These are phyloP conservation scores for Murraya paniculata DNA, from an alignment of 345 rosid genomes.

Conservation along the genomic window DNA sequence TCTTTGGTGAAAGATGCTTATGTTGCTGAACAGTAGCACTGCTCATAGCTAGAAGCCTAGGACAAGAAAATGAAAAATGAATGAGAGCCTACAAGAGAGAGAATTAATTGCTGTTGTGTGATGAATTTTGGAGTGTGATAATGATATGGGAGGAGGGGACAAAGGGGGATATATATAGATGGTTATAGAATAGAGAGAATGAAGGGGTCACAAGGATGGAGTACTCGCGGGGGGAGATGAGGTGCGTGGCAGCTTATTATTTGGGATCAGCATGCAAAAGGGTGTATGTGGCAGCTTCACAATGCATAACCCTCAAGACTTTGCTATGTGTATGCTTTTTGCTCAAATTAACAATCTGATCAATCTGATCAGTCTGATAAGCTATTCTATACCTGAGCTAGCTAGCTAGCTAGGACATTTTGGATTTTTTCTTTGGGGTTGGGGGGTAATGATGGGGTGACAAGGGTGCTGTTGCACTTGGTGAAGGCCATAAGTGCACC, in stretches of 20 bases:
- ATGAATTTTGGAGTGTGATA: background rate
- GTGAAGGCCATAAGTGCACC: no score
- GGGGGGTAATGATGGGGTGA: background rate
- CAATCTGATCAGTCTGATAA: no score
- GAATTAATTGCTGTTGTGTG: background rate
- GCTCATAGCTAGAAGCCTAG: constrained; percentile 28
- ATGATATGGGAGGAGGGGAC: constrained; percentile 12
- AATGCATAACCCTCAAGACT: constrained; percentile 15
- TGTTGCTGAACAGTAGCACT: constrained; percentile 48
- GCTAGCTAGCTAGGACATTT: background rate
- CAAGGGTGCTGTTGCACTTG: background rate
- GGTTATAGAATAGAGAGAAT: background rate
- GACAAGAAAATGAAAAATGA: background rate
- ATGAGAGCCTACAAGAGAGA: no score
- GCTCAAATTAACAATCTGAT: background rate
- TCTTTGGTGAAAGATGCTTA: constrained; percentile 28
- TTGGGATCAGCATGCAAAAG: constrained; percentile 52
- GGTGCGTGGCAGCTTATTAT: constrained; percentile 48
- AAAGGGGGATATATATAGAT: constrained; percentile 19
- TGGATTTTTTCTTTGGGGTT: background rate
- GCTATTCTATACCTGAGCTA: no score
- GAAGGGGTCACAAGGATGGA: constrained; percentile 9
- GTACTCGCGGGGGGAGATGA: constrained; percentile 1
- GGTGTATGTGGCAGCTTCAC: constrained; percentile 40
- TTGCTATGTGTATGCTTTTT: constrained; percentile 27